Evolutionary conservation across 2,329 filamentous ascomycete genomes (phyloP).

Genomic region (Zasmidium citrigriseum): DNA sequence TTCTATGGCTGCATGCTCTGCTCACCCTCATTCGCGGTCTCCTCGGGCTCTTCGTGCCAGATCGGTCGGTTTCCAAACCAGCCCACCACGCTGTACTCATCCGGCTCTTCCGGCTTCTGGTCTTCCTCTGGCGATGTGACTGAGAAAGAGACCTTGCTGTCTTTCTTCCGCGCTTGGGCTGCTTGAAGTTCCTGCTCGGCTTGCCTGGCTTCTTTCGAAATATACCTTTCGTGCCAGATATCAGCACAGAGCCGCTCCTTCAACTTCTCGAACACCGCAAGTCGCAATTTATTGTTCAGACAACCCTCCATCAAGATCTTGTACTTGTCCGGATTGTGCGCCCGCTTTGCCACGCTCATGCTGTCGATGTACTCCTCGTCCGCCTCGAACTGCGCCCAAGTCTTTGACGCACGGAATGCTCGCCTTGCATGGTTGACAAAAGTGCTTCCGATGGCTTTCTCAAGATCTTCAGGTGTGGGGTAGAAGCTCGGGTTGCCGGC

Average conservation of each 20-base stretch:
- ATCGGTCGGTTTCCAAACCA: not conserved
- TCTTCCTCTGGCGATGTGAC: not conserved
- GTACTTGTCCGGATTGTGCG: slow-evolving; percentile 8
- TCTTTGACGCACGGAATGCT: slow-evolving; percentile 16
- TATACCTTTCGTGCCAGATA: slow-evolving; percentile 14
- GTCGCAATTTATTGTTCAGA: slow-evolving; percentile 20
- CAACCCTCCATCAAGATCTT: slow-evolving; percentile 7
- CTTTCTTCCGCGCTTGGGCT: not conserved
- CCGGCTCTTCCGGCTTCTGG: not conserved
- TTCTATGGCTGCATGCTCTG: no score
- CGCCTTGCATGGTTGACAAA: slow-evolving; percentile 26
- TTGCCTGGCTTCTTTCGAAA: not conserved
- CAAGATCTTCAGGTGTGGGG: not conserved
- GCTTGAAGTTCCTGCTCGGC: not conserved
- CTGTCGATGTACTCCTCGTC: slow-evolving; percentile 20
- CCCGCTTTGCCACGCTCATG: slow-evolving; percentile 10
- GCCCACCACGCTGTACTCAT: not conserved
- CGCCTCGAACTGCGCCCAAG: slow-evolving; percentile 24
- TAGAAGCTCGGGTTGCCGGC: slow-evolving; percentile 7
- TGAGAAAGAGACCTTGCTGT: not conserved
- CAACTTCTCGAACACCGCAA: slow-evolving; percentile 20
- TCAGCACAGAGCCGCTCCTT: slow-evolving; percentile 24
- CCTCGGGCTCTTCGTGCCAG: not conserved
- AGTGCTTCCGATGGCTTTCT: slow-evolving; percentile 14
- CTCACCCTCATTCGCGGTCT: not conserved